phyloP scores from a whole-genome alignment of 1,284 basidiomycete species.

The Rhodotorula glutinis region DNA sequence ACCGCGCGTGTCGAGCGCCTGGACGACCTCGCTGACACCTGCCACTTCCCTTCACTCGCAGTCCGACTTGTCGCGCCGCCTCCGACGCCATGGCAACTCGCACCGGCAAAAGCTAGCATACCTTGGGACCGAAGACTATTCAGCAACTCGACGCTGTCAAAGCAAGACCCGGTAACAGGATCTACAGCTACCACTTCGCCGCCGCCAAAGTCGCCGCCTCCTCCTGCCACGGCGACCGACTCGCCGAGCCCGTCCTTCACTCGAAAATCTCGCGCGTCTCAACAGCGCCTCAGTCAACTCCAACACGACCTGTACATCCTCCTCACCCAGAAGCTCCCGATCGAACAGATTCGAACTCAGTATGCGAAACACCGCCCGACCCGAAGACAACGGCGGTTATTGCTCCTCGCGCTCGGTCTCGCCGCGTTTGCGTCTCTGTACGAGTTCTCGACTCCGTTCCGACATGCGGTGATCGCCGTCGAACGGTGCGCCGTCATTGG shows the following conservation, averaged over 20 bases:
- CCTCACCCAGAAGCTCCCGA: neutral
- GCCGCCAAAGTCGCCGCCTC: neutral
- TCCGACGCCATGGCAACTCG: neutral
- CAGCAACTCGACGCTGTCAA: neutral
- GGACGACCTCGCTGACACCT: no score
- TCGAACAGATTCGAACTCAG: neutral
- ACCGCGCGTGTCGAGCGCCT: no score
- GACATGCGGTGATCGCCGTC: constrained; percentile 51
- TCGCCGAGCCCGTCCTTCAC: constrained; percentile 11
- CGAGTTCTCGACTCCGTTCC: constrained; percentile 50
- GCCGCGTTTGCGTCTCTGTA: constrained; percentile 41
- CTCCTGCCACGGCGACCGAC: neutral
- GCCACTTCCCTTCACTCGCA: no score
- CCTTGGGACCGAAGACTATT: neutral
- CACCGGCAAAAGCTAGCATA: neutral
- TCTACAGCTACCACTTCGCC: neutral
- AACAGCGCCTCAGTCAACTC: constrained; percentile 10
- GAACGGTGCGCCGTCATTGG: constrained; percentile 60
- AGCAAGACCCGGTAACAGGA: neutral
- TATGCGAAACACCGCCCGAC: neutral
- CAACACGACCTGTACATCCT: constrained; percentile 11
- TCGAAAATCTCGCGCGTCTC: constrained; percentile 1
- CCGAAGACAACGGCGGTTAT: neutral
- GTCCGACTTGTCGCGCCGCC: neutral
- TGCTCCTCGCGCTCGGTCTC: constrained; percentile 8